phyloP scores from a whole-genome alignment of 129 eudicot species.

The Gnaphalium uliginosum region DNA sequence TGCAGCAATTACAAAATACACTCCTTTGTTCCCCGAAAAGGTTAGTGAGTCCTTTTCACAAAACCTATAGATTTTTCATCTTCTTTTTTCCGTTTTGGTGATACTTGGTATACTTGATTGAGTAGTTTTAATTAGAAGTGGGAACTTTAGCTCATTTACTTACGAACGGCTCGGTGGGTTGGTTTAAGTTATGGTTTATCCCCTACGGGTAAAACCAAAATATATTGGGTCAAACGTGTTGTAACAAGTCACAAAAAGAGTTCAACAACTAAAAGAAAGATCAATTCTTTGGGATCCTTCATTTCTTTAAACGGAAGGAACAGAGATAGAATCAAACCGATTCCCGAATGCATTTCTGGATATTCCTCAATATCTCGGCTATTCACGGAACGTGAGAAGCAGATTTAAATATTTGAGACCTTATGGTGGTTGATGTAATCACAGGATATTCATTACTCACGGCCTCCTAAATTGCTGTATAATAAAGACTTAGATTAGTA shows the following conservation, averaged over 20 bases:
- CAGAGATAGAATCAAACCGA: no score
- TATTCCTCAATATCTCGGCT: no score
- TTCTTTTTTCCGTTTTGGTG: constrained; percentile 1
- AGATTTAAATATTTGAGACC: no score
- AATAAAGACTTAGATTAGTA: neutral
- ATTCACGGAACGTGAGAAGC: no score
- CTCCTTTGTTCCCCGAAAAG: constrained; percentile 73
- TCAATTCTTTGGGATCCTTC: no score
- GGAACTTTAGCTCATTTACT: neutral
- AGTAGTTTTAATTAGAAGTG: neutral
- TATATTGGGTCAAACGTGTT: neutral
- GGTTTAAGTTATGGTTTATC: neutral
- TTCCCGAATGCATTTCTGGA: no score
- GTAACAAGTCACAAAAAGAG: neutral
- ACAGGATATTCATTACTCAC: neutral
- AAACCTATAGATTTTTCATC: constrained; percentile 18
- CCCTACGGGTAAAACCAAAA: neutral
- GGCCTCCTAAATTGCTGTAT: neutral
- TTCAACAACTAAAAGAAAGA: neutral
- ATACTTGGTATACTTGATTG: neutral
- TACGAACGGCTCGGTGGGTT: neutral
- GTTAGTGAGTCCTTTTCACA: constrained; percentile 37
- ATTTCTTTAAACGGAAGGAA: no score
- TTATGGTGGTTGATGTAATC: no score
- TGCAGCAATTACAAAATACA: constrained; percentile 44